Evolutionary conservation across 1,284 basidiomycete genomes (phyloP).

Genomic region (Farysia itapuensis): DNA sequence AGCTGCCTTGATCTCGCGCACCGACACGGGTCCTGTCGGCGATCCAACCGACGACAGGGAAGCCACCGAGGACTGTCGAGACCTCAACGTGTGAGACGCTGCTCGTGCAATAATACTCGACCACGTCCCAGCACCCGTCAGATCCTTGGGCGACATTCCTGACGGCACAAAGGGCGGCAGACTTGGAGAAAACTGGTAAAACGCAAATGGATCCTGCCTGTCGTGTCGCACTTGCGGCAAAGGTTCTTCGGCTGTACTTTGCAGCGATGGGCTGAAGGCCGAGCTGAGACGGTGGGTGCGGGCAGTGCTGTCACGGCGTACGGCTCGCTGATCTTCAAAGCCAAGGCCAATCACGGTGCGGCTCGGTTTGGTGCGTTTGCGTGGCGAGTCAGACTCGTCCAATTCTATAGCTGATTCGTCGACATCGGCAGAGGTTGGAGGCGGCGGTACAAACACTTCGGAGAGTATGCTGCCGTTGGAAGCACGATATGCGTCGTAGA

Average conservation of each 20-base stretch:
- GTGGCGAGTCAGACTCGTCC: constrained; percentile 10
- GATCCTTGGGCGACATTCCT: constrained; percentile 31
- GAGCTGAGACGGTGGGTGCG: constrained; percentile 2
- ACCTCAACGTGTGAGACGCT: constrained; percentile 7
- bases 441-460: constrained; percentile 19
- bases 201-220: constrained; percentile 33
- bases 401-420: constrained; percentile 18
- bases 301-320: constrained; percentile 3
- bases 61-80: constrained; percentile 17
- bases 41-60: constrained; percentile 2
- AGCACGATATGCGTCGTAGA: constrained; percentile 17
- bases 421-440: no score
- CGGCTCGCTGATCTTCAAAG: constrained; percentile 39
- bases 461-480: constrained; percentile 15
- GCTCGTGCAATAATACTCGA: constrained; percentile 45
- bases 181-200: constrained; percentile 48
- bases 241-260: constrained; percentile 3
- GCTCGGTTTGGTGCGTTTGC: constrained; percentile 27
- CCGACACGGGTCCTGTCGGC: constrained; percentile 33
- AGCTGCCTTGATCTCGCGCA: constrained; percentile 32
- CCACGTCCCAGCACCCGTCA: constrained; percentile 48
- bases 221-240: no score
- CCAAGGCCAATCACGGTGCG: constrained; percentile 9
- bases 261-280: constrained; percentile 5
- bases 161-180: constrained; percentile 45